Base-by-base conservation (phyloP, 73 alveolate species). In the Paramecium pentaurelia region DNA sequence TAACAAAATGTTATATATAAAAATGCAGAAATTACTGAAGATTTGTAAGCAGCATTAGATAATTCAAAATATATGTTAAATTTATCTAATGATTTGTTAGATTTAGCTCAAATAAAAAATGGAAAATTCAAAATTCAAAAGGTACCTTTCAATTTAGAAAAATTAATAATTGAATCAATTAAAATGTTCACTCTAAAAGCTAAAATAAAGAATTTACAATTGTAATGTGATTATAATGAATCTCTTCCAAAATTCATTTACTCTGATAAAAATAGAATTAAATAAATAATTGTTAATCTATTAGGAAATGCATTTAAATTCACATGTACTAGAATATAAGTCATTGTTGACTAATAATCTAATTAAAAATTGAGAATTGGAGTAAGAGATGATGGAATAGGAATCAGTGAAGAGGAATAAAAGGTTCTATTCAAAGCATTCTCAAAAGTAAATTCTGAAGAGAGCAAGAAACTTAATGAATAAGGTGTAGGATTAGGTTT, bases 401-500 rank as follows among this genome's bases (percentile, higher is more conserved):
- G 97, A 47, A 94, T 94, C 0, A 34, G 54, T 8, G 89, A 92
- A 73, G 86, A 58, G 36, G 95, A 94, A 8, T 36, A 85, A 44
- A 49, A 83, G 30, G 54, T 85, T 6, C 54, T 94, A 32, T 94
- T 94, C 59, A 86, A 70, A 14, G 88, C 92, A 4, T 94, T 94
- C 37, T 95, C 95, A 4, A 94, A 92, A 34, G 70, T 94, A 36
- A 77, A 88, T 37, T 54, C 86, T 3, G 90, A 80, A 22, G 91
- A 80, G 10, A 44, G 77, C 16, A 40, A 44, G 47, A 80, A 80
- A 80, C 18, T 80, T 1, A 80, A 80, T 45, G 75, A 86, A 64
- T 14, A 49, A 27, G 97, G 97, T 6, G 88, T 94, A 38, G 97
- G 97, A 3, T 80, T 94, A 14, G 97, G 97, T 27, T 54, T 94